Evolutionary conservation across 2,329 filamentous ascomycete species (phyloP).

Genomic region (Epichloe sylvatica): DNA sequence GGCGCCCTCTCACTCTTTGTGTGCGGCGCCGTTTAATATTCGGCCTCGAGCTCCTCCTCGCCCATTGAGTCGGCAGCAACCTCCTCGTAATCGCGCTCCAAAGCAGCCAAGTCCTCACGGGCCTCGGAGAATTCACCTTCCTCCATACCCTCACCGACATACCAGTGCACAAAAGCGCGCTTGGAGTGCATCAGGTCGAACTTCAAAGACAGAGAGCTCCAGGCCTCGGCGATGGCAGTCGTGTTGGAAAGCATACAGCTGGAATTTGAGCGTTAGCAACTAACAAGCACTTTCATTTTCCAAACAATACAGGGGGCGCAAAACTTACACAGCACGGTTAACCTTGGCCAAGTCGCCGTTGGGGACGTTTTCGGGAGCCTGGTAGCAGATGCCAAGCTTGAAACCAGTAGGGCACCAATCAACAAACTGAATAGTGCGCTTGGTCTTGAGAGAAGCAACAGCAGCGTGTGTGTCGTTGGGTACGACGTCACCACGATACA

Average conservation of each 20-base stretch:
- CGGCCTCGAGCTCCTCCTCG: slow-evolving; percentile 73
- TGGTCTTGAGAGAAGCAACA: slow-evolving; percentile 95
- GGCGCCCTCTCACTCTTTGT: slow-evolving; percentile 2
- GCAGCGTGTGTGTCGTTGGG: slow-evolving; percentile 88
- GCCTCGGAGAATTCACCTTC: slow-evolving; percentile 99
- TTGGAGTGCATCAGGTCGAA: slow-evolving; percentile 99
- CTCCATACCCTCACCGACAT: slow-evolving; percentile 99
- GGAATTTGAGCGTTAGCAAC: slow-evolving; percentile 13
- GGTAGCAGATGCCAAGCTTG: slow-evolving; percentile 99
- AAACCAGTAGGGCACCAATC: slow-evolving; percentile 99
- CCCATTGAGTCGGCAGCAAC: slow-evolving; percentile 89
- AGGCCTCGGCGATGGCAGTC: slow-evolving; percentile 95
- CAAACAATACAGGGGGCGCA: background rate
- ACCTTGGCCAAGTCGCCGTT: slow-evolving; percentile 97
- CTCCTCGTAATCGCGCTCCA: slow-evolving; percentile 98
- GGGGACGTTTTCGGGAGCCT: slow-evolving; percentile 87
- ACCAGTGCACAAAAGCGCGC: slow-evolving; percentile 99
- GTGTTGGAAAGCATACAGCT: slow-evolving; percentile 99
- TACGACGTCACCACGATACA: slow-evolving; percentile 97
- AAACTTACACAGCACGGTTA: slow-evolving; percentile 86
- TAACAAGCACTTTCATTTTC: background rate
- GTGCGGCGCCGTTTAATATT: slow-evolving; percentile 53
- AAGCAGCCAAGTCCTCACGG: slow-evolving; percentile 91
- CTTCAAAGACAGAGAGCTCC: slow-evolving; percentile 91
- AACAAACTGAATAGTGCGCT: slow-evolving; percentile 97